Evolutionary conservation across 1,284 basidiomycete species (phyloP).

Genomic region (Ganoderma resinaceum): DNA sequence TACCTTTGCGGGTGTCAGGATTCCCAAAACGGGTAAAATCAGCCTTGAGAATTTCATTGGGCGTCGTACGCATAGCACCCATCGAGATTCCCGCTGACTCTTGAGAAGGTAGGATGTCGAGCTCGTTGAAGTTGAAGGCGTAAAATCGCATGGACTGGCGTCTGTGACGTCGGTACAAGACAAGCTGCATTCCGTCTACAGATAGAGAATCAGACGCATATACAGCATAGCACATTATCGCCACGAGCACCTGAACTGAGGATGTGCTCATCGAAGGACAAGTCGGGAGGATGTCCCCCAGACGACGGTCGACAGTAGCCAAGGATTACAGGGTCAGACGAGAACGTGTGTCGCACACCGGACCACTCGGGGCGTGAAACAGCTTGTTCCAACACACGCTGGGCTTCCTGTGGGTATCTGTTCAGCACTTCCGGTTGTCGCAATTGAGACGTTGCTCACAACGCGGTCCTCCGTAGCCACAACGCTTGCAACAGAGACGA

Average conservation of each 20-base stretch:
- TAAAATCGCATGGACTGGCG: constrained; percentile 33
- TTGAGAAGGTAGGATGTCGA: constrained; percentile 32
- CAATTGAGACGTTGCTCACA: neutral
- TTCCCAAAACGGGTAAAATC: constrained; percentile 21
- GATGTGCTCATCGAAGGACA: neutral
- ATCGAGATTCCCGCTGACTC: neutral
- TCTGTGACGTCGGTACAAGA: constrained; percentile 26
- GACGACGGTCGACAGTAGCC: constrained; percentile 7
- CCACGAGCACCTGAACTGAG: neutral
- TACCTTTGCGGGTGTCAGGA: neutral
- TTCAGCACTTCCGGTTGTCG: neutral
- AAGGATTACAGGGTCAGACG: constrained; percentile 10
- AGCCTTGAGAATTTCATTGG: constrained; percentile 6
- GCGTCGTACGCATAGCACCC: neutral
- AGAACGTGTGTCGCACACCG: constrained; percentile 21
- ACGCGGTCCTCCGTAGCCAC: constrained; percentile 10
- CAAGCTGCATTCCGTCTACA: constrained; percentile 10
- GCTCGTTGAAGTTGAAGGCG: constrained; percentile 30
- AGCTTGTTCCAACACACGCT: neutral
- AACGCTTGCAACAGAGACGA: constrained; percentile 34
- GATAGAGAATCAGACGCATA: no score
- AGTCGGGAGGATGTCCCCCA: neutral
- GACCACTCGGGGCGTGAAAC: constrained; percentile 14
- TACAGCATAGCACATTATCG: no score
- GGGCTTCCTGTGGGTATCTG: constrained; percentile 4